Evolutionary conservation across 495 filamentous ascomycete species (phyloP), one percentile per base, ranked within the genome.

Genomic region (Astrothelium macrocarpum): DNA sequence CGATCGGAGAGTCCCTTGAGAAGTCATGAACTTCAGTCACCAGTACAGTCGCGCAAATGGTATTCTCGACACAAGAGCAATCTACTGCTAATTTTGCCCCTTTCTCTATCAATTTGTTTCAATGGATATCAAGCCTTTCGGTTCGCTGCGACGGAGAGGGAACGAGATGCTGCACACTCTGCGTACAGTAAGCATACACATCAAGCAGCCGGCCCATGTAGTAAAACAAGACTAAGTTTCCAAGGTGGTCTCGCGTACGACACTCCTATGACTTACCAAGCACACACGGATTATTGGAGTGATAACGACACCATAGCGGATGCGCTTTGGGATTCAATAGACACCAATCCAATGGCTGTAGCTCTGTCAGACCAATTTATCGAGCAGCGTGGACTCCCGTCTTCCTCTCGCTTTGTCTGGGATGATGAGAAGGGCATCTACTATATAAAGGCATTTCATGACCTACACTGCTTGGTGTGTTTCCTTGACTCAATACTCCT

Each of bases 371-470:
- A 69, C 25, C 49, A 64, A 2, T 61, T 28, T 43, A 64, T 32
- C n/a, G 49, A 61, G 18, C 14, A 66, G 39, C 31, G 46, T 16
- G 61, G 62, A 4, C 60, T 69, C 32, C 23, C n/a, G 5, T n/a
- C 25, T 26, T 66, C 64, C 0, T 49, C 53, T 1, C 61, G 43
- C 9, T 69, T 66, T 53, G 61, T 62, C 9, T 69, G 67, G 67
- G 67, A 69, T 61, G 64, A 61, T 4, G 64, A 69, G 46, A 60
- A 62, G n/a, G 62, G 67, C 39, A 31, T 69, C 0, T 69, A 69
- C 53, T 64, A 62, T 53, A 23, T 69, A 9, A 69, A 69, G 29
- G 67, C 61, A 14, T 60, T 64, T 23, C 67, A 69, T 32, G 46
- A 64, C 60, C 34, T 69, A 26, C 67, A 69, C 31, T 69, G 67